phyloP scores from a whole-genome alignment of 345 rosid genomes.

The Rubroshorea leprosula region DNA sequence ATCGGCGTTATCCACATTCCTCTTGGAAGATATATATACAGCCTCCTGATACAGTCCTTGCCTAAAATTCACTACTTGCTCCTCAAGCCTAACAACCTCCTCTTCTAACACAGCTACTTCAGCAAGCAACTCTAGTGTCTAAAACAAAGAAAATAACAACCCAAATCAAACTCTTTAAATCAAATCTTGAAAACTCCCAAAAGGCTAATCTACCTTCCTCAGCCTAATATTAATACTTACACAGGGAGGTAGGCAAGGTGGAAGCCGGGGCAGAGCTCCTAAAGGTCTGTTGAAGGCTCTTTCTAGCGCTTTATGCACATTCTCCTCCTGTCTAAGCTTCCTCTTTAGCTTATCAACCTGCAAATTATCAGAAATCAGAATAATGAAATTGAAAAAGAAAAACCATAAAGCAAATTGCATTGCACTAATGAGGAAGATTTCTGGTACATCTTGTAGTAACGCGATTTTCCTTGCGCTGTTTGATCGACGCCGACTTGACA shows the following conservation, averaged over 20 bases:
- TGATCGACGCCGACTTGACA: slow-evolving; percentile 48
- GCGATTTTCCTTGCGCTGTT: slow-evolving; percentile 75
- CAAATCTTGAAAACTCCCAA: slow-evolving; percentile 8
- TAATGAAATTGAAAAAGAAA: slow-evolving; percentile 12
- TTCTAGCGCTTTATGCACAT: slow-evolving; percentile 92
- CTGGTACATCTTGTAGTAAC: slow-evolving; percentile 75
- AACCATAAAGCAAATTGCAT: neutral
- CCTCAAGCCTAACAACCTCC: slow-evolving; percentile 92
- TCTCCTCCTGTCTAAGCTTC: slow-evolving; percentile 94
- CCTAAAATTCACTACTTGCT: slow-evolving; percentile 78
- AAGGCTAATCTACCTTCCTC: neutral
- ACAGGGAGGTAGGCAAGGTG: slow-evolving; percentile 83
- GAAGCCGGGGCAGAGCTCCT: slow-evolving; percentile 96
- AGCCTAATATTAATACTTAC: slow-evolving; percentile 35
- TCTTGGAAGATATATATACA: slow-evolving; percentile 58
- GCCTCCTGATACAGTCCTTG: slow-evolving; percentile 90
- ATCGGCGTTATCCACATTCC: slow-evolving; percentile 44
- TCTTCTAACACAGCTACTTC: slow-evolving; percentile 98
- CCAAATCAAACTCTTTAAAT: slow-evolving; percentile 12
- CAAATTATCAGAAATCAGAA: slow-evolving; percentile 9
- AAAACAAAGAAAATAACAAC: slow-evolving; percentile 13
- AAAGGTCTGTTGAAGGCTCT: slow-evolving; percentile 91
- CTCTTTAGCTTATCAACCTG: slow-evolving; percentile 93
- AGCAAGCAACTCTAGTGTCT: slow-evolving; percentile 96
- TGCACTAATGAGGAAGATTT: neutral